Conservation (phyloP, 2,329 filamentous ascomycete genomes). For the Trichoderma harzianum region DNA sequence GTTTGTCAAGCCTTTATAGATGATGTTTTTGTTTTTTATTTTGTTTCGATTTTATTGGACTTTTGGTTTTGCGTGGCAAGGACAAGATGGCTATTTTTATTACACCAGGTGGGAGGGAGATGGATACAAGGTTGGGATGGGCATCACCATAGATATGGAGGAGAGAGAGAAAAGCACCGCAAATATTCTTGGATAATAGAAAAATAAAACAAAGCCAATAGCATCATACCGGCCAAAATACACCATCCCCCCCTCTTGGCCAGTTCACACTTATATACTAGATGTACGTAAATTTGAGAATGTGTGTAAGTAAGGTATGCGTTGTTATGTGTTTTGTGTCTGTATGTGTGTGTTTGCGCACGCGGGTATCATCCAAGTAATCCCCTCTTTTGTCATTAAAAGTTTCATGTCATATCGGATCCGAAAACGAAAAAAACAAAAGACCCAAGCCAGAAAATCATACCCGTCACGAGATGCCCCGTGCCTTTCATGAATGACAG, state of each 20-base stretch:
- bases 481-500: neutral
- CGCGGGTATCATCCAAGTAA: slow-evolving; percentile 19
- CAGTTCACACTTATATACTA: slow-evolving; percentile 8
- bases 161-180: neutral
- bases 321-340: neutral
- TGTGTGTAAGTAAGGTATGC: neutral
- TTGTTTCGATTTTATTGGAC: neutral
- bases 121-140: neutral
- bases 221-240: neutral
- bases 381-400: slow-evolving; percentile 7
- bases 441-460: neutral
- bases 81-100: neutral
- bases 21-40: neutral
- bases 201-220: neutral
- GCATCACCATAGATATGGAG: neutral
- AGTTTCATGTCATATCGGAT: neutral
- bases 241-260: neutral
- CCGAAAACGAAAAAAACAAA: neutral
- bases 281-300: neutral
- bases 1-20: slow-evolving; percentile 34
- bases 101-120: neutral
- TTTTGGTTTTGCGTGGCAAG: neutral
- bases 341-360: neutral
- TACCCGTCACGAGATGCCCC: neutral
- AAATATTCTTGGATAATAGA: neutral